phyloP scores from a whole-genome alignment of 495 filamentous ascomycete genomes.

The Neurospora sp. region DNA sequence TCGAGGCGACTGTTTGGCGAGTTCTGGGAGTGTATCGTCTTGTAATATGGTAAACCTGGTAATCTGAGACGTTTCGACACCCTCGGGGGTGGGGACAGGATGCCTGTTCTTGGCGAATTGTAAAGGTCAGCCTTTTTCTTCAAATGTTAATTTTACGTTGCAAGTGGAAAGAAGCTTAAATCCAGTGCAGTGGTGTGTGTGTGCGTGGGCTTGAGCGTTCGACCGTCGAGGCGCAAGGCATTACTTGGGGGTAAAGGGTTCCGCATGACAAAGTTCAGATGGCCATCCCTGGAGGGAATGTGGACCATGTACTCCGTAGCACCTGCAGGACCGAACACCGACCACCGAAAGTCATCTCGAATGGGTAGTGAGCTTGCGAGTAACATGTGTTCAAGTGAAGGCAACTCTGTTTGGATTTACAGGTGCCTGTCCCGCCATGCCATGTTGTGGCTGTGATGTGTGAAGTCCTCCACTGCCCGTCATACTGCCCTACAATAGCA shows the following conservation, averaged over 20 bases:
- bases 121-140: constrained; percentile 6
- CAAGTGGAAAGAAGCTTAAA: constrained; percentile 13
- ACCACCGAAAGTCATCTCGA: background rate
- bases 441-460: background rate
- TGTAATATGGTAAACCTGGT: background rate
- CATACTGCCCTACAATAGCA: background rate
- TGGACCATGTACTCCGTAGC: background rate
- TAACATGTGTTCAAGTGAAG: background rate
- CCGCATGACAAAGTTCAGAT: constrained; percentile 2
- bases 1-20: background rate
- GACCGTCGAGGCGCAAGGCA: background rate
- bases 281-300: constrained; percentile 1
- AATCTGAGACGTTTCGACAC: constrained; percentile 15
- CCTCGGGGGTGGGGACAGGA: constrained; percentile 2
- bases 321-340: background rate
- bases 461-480: background rate
- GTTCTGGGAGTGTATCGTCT: background rate
- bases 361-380: background rate
- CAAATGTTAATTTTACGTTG: background rate
- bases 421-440: background rate
- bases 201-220: background rate
- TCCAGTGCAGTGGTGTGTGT: background rate
- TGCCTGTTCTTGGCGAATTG: constrained; percentile 7
- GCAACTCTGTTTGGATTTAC: background rate
- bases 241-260: background rate